Evolutionary conservation across 257 asterid genomes (phyloP), one percentile per base, ranked within the genome.

Genomic region (Ligustrum vulgare): DNA sequence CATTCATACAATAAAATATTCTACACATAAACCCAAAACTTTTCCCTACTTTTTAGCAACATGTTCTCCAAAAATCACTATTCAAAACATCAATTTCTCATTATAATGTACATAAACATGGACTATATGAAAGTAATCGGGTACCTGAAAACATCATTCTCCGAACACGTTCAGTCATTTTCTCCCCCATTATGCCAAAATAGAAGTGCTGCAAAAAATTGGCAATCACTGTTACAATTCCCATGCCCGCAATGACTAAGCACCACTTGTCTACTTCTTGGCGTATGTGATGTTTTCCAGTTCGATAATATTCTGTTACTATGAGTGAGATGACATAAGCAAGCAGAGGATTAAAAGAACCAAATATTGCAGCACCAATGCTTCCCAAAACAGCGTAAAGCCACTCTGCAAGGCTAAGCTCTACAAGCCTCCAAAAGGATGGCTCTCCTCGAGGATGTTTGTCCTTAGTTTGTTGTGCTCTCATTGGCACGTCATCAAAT

Each of bases 71-170:
- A 28, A 28, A 28, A 28, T 28, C 31, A 28, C 31, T 28, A 28
- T 28, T 28, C 31, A 28, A 28, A 28, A 28, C 31, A 28, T 28
- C 31, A 28, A n/a, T n/a, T n/a, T n/a, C n/a, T n/a, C n/a, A n/a
- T n/a, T n/a, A n/a, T n/a, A n/a, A n/a, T n/a, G n/a, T n/a, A n/a
- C n/a, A n/a, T n/a, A n/a, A n/a, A n/a, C n/a, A n/a, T n/a, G n/a
- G n/a, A 45, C 10, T 58, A 70, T 13, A 31, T 3, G 71, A 70
- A 76, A 37, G 72, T 69, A 60, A 77, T 76, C 67, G 62, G 64
- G 72, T 83, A 95, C 99, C 99, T 34, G 99, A 95, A 86, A 95
- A 95, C 99, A 95, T 95, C 99, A 95, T 95, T 80, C 99, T 90
- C 82, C 99, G 86, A 80, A 95, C 97, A 72, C 99, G 98, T 87